Base-by-base conservation (phyloP, 2,329 filamentous ascomycete genomes). In the Seiridium unicorne region DNA sequence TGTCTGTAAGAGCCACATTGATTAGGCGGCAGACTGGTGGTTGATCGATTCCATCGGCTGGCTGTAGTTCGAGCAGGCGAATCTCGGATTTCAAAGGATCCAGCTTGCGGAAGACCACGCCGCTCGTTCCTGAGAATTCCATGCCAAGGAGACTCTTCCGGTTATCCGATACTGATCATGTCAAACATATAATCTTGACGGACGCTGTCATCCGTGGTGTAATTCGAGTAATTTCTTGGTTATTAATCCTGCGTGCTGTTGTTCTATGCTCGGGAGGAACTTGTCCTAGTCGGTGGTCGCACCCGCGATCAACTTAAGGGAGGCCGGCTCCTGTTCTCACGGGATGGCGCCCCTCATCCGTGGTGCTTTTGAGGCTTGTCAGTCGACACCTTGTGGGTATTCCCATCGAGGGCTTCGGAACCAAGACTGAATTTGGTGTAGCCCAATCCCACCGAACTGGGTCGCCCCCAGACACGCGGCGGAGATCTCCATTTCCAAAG, bases 11-110 rank as follows among this genome's bases (percentile, higher is more conserved):
- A 13, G 44, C 3, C 44, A 58, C 55, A 35, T 58, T 51, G 46
- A 58, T 32, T 6, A 58, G 46, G 35, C 55, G 55, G 31, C 44
- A 49, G 9, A 58, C 46, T 3, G 44, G 38, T n/a, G 38, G 32
- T n/a, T 58, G 26, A 6, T 58, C 55, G 44, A 58, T 44, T 32
- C 40, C 46, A 4, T 51, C 38, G n/a, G 55, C 55, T 11, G 55
- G 44, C 46, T 58, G 55, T 11, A 58, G 44, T 31, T 58, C 44
- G 44, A 58, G 55, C 8, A 58, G 44, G 35, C 55, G 55, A 34
- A 58, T 58, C 26, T 58, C 44, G 8, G 44, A 42, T 44, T 51
- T 58, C 7, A 34, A 38, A 34, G 32, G n/a, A n/a, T 58, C 42
- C n/a, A 58, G 44, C 35, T 49, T 49, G 38, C 46, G 55, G 44